phyloP scores from a whole-genome alignment of 2,329 filamentous ascomycete species.

The Xylaria sp. region DNA sequence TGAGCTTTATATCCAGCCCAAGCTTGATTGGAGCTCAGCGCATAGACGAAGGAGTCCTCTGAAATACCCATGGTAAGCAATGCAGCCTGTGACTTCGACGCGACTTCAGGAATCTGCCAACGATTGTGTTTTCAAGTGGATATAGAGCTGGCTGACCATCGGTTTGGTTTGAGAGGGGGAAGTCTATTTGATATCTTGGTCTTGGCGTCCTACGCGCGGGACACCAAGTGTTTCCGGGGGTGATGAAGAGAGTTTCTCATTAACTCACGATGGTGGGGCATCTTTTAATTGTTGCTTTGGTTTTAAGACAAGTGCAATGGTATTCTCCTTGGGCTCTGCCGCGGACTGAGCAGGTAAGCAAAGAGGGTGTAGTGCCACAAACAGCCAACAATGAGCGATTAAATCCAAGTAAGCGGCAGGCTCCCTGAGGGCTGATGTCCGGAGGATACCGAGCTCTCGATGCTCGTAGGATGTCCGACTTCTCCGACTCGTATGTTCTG shows the following conservation, averaged over 20 bases:
- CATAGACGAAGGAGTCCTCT: conserved; percentile 70
- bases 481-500: conserved; percentile 27
- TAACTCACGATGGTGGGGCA: conserved; percentile 37
- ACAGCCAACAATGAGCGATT: conserved; percentile 25
- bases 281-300: conserved; percentile 14
- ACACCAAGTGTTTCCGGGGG: conserved; percentile 8
- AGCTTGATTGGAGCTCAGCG: conserved; percentile 74
- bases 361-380: conserved; percentile 11
- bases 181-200: not conserved
- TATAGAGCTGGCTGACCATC: conserved; percentile 10
- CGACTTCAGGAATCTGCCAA: conserved; percentile 12
- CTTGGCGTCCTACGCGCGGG: conserved; percentile 13
- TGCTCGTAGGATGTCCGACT: conserved; percentile 20
- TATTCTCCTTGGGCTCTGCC: conserved; percentile 9
- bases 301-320: conserved; percentile 10
- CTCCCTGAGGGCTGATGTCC: conserved; percentile 18
- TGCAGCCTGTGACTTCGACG: conserved; percentile 5
- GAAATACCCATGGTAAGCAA: conserved; percentile 45
- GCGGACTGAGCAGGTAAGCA: not conserved
- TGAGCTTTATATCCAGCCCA: conserved; percentile 75
- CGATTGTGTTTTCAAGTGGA: conserved; percentile 3
- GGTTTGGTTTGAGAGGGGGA: conserved; percentile 4
- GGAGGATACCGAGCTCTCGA: conserved; percentile 13
- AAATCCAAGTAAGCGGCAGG: conserved; percentile 3
- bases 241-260: conserved; percentile 20